phyloP scores from a whole-genome alignment of 805 yeast species.

The Yarrowia divulgata region DNA sequence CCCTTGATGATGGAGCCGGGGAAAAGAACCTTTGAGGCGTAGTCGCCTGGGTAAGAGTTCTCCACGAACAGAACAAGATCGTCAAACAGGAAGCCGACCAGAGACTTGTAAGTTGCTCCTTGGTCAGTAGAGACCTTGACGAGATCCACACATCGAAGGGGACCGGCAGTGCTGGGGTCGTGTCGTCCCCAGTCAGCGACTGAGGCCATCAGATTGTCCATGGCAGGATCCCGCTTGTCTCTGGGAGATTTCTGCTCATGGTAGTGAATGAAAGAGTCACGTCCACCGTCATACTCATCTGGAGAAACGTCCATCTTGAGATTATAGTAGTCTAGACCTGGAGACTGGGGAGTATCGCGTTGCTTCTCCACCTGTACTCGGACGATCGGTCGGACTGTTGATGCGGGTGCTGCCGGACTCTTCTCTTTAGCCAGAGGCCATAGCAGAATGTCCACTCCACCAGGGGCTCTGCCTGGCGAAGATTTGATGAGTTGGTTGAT shows the following conservation, averaged over 20 bases:
- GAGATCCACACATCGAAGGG: constrained; percentile 8
- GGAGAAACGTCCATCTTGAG: constrained; percentile 17
- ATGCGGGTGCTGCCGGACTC: background rate
- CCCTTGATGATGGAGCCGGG: constrained; percentile 32
- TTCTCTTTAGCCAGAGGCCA: constrained; percentile 34
- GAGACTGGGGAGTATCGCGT: background rate
- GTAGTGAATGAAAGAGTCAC: constrained; percentile 21
- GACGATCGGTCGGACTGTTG: constrained; percentile 4
- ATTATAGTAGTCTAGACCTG: constrained; percentile 8
- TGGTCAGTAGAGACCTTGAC: constrained; percentile 22
- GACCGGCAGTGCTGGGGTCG: constrained; percentile 18
- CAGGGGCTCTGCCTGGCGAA: background rate
- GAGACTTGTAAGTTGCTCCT: constrained; percentile 5
- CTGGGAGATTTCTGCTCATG: constrained; percentile 8
- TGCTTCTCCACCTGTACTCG: background rate
- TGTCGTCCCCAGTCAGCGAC: constrained; percentile 14
- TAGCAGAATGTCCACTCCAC: constrained; percentile 13
- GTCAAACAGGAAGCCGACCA: constrained; percentile 27
- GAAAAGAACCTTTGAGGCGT: constrained; percentile 14
- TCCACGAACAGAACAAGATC: constrained; percentile 28
- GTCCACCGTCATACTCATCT: constrained; percentile 20
- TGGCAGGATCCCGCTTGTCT: background rate
- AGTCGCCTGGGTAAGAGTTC: constrained; percentile 13
- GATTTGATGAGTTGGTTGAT: constrained; percentile 22
- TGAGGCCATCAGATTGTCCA: constrained; percentile 12